Base-by-base conservation (phyloP, 2,329 filamentous ascomycete species). In the Diaporthe citriasiana region DNA sequence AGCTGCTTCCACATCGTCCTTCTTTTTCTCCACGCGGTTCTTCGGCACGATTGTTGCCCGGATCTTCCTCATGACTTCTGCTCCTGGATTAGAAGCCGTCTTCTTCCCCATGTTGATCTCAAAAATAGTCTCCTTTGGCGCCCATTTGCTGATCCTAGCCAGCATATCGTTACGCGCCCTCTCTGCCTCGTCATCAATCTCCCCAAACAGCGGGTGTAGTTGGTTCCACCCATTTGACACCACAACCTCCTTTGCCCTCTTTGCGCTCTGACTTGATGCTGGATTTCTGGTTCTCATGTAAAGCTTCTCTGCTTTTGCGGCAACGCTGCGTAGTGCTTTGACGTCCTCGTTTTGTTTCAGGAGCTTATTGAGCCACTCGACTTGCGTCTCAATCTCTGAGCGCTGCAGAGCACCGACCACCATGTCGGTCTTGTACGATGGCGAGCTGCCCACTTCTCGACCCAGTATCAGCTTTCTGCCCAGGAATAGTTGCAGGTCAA, bases 101-200 rank as follows among this genome's bases (percentile, higher is more conserved):
- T 93, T 93, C 51, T 92, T 93, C 75, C 92, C 90, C 78, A 93
- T 91, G 9, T 94, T 93, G 76, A 98, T 92, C 83, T 99, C 97
- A 78, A 99, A 99, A n/a, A 99, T 94, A 0, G 96, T 98, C 83
- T 99, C 97, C 56, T 92, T 88, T 0, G 97, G 97, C 78, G 94
- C 91, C 85, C 97, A 99, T 2, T 93, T 93, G 79, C 94, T 95
- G 73, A 99, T 94, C 74, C 92, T 91, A 42, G 95, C 94, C 40
- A 99, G 87, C 94, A 99, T 97, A 68, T 93, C 92, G 65, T 95
- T 91, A 42, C 95, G 90, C 65, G 94, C 92, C 74, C 91, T 89
- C 79, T 96, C 94, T 38, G 89, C 84, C 45, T 89, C 86, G 72
- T 91, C 88, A 0, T 89, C 89, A 69, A 93, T 90, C 71, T 93